Conservation (phyloP, 495 filamentous ascomycete species). For the Talaromyces ruber region DNA sequence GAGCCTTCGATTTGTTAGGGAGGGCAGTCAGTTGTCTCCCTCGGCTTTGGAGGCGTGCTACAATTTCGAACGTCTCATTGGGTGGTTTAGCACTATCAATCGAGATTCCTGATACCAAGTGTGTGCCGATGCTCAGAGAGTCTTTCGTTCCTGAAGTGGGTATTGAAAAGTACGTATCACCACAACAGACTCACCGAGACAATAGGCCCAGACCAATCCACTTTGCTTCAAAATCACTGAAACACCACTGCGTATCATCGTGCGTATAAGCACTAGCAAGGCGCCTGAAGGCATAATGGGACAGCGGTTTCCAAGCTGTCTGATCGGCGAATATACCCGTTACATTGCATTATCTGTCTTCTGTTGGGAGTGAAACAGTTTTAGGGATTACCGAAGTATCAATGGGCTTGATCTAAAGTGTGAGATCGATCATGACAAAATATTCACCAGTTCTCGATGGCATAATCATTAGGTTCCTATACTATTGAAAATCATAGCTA, state of each 20-base stretch:
- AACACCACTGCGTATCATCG: neutral
- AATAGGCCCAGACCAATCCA: neutral
- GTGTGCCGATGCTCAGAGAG: neutral
- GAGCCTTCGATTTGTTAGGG: too few relatives aligned
- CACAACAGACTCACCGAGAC: too few relatives aligned
- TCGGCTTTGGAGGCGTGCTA: neutral
- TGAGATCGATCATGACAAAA: neutral
- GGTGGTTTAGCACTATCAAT: neutral
- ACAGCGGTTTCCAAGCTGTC: neutral
- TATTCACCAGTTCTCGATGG: neutral
- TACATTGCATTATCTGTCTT: neutral
- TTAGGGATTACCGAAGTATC: neutral
- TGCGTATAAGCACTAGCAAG: neutral
- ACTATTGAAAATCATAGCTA: neutral
- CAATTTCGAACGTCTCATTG: neutral
- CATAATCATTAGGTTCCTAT: neutral
- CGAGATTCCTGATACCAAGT: neutral
- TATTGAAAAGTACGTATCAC: too few relatives aligned
- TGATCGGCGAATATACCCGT: neutral
- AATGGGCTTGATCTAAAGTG: neutral
- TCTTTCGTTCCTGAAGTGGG: too few relatives aligned
- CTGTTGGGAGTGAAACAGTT: too few relatives aligned
- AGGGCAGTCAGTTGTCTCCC: too few relatives aligned
- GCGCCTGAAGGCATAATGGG: neutral
- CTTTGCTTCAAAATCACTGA: neutral